Conservation (phyloP, 305 asterid genomes). For the Striga hermonthica region DNA sequence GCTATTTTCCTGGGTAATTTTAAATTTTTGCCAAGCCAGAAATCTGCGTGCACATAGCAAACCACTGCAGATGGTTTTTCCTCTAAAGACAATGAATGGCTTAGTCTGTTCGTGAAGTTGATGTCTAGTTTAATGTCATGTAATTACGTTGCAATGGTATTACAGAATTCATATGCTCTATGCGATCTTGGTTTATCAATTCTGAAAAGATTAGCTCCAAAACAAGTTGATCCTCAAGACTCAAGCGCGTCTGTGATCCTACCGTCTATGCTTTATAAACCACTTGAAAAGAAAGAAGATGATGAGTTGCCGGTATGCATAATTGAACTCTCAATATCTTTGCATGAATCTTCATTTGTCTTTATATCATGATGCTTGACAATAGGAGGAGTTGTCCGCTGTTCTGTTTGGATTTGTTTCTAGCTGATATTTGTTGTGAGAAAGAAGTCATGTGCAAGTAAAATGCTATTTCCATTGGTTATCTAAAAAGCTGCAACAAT, state of each 20-base stretch:
- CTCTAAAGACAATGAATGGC: slow-evolving; percentile 22
- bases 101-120: slow-evolving; percentile 26
- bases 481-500: slow-evolving; percentile 1
- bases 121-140: slow-evolving; percentile 28
- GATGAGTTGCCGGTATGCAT: slow-evolving; percentile 57
- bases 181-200: slow-evolving; percentile 82
- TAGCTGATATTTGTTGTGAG: slow-evolving; percentile 22
- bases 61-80: neutral
- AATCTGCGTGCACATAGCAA: slow-evolving; percentile 22
- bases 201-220: slow-evolving; percentile 57
- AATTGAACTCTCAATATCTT: slow-evolving; percentile 28
- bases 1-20: neutral
- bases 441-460: slow-evolving; percentile 24
- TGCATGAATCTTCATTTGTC: slow-evolving; percentile 25
- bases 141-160: slow-evolving; percentile 32
- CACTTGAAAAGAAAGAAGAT: slow-evolving; percentile 62
- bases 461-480: slow-evolving; percentile 21
- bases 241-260: slow-evolving; percentile 50
- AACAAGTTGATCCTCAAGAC: slow-evolving; percentile 56
- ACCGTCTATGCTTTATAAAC: slow-evolving; percentile 61
- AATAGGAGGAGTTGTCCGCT: slow-evolving; percentile 16
- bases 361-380: slow-evolving; percentile 23
- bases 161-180: slow-evolving; percentile 76
- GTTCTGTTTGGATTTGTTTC: slow-evolving; percentile 8
- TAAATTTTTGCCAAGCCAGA: slow-evolving; percentile 23